These are phyloP conservation scores for Tylopilus sp. DNA, from an alignment of 768 basidiomycete species.

Conservation along the genomic window DNA sequence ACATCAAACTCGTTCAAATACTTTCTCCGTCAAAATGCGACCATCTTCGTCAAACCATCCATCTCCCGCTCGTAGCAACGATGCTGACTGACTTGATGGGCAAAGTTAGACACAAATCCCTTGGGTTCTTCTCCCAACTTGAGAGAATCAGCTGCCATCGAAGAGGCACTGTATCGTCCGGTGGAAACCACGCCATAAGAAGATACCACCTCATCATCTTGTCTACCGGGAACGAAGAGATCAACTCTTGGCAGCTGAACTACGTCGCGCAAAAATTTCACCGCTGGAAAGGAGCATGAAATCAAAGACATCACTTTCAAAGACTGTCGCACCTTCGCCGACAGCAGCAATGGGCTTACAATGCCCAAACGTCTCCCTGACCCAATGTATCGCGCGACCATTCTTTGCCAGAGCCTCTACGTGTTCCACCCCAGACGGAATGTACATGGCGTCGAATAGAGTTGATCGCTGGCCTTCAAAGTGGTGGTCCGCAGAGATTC, in stretches of 20 bases:
- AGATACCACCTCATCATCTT: slow-evolving; percentile 38
- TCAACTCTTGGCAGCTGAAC: slow-evolving; percentile 46
- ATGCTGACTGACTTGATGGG: slow-evolving; percentile 62
- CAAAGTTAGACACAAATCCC: slow-evolving; percentile 58
- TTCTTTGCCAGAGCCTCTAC: slow-evolving; percentile 52
- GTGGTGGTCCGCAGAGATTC: slow-evolving; percentile 60
- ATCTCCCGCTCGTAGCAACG: slow-evolving; percentile 61
- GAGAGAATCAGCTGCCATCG: slow-evolving; percentile 37
- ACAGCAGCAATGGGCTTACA: slow-evolving; percentile 79
- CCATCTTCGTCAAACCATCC: slow-evolving; percentile 49
- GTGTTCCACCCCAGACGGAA: slow-evolving; percentile 67
- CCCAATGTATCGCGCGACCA: slow-evolving; percentile 78
- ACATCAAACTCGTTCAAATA: neutral
- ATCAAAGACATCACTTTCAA: neutral
- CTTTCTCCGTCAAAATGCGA: slow-evolving; percentile 41
- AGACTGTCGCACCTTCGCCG: slow-evolving; percentile 47
- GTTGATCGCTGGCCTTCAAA: slow-evolving; percentile 80
- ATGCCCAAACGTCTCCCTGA: slow-evolving; percentile 83
- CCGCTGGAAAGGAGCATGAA: slow-evolving; percentile 33
- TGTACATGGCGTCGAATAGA: slow-evolving; percentile 76
- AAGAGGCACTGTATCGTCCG: slow-evolving; percentile 44
- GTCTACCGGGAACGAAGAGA: slow-evolving; percentile 30
- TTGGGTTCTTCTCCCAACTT: slow-evolving; percentile 43
- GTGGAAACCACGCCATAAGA: slow-evolving; percentile 66
- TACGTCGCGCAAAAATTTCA: slow-evolving; percentile 44